phyloP scores from a whole-genome alignment of 2,329 filamentous ascomycete species.

The Sphaceloma murrayae region DNA sequence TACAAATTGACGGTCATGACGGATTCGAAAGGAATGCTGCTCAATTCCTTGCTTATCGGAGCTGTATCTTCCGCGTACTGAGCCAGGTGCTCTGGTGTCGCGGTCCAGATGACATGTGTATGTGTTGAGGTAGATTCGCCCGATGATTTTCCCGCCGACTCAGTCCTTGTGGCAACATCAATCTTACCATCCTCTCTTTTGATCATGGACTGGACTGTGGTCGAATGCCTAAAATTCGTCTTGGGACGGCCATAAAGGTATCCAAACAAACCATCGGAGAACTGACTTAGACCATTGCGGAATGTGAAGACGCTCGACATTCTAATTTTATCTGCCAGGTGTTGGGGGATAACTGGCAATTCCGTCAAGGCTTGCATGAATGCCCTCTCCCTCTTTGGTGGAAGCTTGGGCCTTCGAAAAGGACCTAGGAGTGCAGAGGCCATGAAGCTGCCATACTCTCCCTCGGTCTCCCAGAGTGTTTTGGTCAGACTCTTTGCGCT shows the following conservation, averaged over 20 bases:
- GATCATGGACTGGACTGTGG: slow-evolving; percentile 31
- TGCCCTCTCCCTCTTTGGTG: slow-evolving; percentile 17
- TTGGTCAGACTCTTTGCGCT: slow-evolving; percentile 60
- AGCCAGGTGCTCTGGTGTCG: slow-evolving; percentile 16
- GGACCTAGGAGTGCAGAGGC: slow-evolving; percentile 25
- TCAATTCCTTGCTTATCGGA: slow-evolving; percentile 44
- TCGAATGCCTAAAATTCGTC: slow-evolving; percentile 33
- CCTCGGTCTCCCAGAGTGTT: slow-evolving; percentile 41
- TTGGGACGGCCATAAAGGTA: slow-evolving; percentile 31
- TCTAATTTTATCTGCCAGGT: slow-evolving; percentile 21
- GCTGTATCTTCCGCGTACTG: slow-evolving; percentile 28
- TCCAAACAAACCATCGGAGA: slow-evolving; percentile 31
- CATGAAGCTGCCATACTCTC: slow-evolving; percentile 33
- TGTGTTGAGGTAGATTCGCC: slow-evolving; percentile 20
- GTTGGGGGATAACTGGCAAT: slow-evolving; percentile 2
- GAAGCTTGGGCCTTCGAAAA: slow-evolving; percentile 29
- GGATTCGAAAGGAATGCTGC: slow-evolving; percentile 47
- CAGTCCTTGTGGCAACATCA: background rate
- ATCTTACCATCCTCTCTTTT: slow-evolving; percentile 32
- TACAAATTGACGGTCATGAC: slow-evolving; percentile 92
- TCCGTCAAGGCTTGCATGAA: slow-evolving; percentile 10
- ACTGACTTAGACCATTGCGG: slow-evolving; percentile 34
- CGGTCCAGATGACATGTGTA: slow-evolving; percentile 49
- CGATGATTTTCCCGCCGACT: slow-evolving; percentile 21
- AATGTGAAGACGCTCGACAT: slow-evolving; percentile 36